Evolutionary conservation across 129 eudicot species (phyloP), one percentile per base, ranked within the genome.

Genomic region (Lactuca saligna): DNA sequence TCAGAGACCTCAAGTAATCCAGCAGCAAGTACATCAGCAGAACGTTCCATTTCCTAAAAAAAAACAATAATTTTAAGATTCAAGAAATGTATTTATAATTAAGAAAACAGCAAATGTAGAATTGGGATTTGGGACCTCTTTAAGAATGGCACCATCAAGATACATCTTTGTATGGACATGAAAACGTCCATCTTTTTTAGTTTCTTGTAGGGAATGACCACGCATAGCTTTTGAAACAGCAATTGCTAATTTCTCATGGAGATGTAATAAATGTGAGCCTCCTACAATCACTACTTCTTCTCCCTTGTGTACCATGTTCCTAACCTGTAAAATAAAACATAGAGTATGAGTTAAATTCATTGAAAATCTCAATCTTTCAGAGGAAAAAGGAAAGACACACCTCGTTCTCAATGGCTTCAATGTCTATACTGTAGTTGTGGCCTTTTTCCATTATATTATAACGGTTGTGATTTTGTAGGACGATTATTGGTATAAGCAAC

Each of bases 1-100:
- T 94, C 94, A 44, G 99, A 91, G 74, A 94, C 83, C 78, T 94
- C 97, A 70, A 94, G 96, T 72, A 94, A 68, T 75, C 97, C 99
- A 25, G 99, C 99, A 57, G 99, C 99, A 63, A 94, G 96, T 71
- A 89, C 96, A 85, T 94, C 99, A 64, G 99, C 97, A 38, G 99
- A 94, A 41, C 99, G 77, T 82, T 89, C 96, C 97, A 94, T 94
- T 82, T 94, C 97, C 99, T 66, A 17, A 15, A 17, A 32, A 37
- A n/a, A n/a, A n/a, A 13, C 5, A 11, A 42, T 15, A 46, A 46
- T 46, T 46, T 8, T 12, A 11, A 46, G 13, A 46, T 46, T 46
- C n/a, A 12, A 46, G 15, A 46, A 46, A 46, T 12, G 15, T 46
- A 11, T 46, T 46, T 46, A 10, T 46, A 46, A 46, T 46, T 46